phyloP scores from a whole-genome alignment of 306 rosid genomes.

The Oxytropis ochrocephala region DNA sequence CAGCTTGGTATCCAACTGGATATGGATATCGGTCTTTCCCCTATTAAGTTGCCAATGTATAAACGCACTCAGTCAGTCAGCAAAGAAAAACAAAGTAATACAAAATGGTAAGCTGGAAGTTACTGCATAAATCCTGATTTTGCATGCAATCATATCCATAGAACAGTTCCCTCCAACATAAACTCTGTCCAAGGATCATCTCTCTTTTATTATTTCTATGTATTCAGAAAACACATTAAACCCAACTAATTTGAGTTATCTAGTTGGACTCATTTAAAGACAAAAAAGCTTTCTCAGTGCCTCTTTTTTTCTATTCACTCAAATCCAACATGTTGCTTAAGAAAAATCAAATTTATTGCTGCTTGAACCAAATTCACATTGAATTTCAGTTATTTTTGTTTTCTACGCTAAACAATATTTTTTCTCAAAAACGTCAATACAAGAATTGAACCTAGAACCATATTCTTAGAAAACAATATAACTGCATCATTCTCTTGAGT shows the following conservation, averaged over 20 bases:
- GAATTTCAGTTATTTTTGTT: not conserved
- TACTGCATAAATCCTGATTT: not conserved
- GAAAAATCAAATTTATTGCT: not conserved
- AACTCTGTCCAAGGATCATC: not conserved
- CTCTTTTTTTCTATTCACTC: not conserved
- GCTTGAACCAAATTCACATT: not conserved
- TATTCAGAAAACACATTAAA: not conserved
- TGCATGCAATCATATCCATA: not conserved
- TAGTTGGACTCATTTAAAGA: not conserved
- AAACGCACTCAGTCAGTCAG: conserved; percentile 10
- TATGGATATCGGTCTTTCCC: conserved; percentile 93
- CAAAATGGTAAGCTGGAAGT: not conserved
- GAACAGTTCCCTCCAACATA: not conserved
- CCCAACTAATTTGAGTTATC: not conserved
- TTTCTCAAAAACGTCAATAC: not conserved
- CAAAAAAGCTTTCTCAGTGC: not conserved
- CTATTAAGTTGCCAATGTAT: conserved; percentile 29
- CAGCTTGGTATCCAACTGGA: conserved; percentile 70
- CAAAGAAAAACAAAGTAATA: not conserved
- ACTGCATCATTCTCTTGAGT: no score
- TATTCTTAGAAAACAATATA: not conserved
- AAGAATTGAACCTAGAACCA: not conserved
- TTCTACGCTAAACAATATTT: not conserved
- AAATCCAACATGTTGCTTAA: not conserved
- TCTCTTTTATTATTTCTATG: not conserved